Percentiles rank a stretch among this genome's conserved stretches.
These are phyloP conservation scores for Caloboletus firmus DNA, from an alignment of 1,284 basidiomycete genomes.

Conservation along the genomic window DNA sequence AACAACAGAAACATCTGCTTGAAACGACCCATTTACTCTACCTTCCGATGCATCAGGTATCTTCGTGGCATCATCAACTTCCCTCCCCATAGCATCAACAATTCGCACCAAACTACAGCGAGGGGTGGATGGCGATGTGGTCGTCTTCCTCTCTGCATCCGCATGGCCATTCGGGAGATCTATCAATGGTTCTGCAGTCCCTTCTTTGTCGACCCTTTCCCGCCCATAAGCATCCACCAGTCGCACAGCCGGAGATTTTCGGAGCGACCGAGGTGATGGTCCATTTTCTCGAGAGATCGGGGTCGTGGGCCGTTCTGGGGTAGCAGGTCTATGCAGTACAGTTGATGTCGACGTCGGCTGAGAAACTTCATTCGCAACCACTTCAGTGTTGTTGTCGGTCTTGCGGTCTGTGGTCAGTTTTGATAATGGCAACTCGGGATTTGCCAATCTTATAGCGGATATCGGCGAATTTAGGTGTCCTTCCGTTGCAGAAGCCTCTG, in stretches of 20 bases:
- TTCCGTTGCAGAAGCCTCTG: conserved; percentile 41
- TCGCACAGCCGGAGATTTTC: conserved; percentile 53
- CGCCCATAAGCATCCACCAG: conserved; percentile 60
- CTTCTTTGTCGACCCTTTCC: conserved; percentile 30
- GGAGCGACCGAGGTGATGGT: conserved; percentile 38
- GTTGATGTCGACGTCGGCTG: not conserved
- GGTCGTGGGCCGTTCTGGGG: conserved; percentile 24
- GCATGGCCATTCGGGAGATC: conserved; percentile 8
- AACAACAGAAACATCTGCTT: conserved; percentile 29
- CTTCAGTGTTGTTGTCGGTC: not conserved
- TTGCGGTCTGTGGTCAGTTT: not conserved
- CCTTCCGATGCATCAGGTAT: conserved; percentile 32
- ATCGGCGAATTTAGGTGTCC: conserved; percentile 30
- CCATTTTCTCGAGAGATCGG: conserved; percentile 25
- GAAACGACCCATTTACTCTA: conserved; percentile 21
- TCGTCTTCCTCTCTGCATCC: conserved; percentile 18
- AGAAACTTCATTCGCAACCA: not conserved
- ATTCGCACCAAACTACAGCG: conserved; percentile 52
- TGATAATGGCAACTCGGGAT: conserved; percentile 21
- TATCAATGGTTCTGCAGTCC: not conserved
- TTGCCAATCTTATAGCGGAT: conserved; percentile 28
- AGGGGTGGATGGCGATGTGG: conserved; percentile 29
- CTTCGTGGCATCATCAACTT: conserved; percentile 40
- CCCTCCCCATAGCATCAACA: conserved; percentile 67
- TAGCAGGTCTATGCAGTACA: conserved; percentile 12